Conservation (phyloP, 1,284 basidiomycete species). For the Ceratobasidium sp. region DNA sequence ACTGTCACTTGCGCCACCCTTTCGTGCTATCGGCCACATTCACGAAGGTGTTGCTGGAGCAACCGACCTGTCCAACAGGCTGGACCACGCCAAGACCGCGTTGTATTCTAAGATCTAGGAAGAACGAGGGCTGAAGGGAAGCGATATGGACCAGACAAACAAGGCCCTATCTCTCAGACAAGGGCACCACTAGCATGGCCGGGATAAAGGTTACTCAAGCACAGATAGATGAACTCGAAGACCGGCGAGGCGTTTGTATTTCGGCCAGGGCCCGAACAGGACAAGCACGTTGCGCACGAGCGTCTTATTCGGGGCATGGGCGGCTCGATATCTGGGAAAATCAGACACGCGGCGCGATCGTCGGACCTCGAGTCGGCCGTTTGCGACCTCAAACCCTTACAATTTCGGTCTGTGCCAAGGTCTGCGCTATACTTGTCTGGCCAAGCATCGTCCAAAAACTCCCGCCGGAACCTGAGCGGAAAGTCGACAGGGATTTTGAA, state of each 20-base stretch:
- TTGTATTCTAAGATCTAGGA: background rate
- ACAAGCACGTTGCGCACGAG: background rate
- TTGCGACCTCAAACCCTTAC: background rate
- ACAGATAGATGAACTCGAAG: no score
- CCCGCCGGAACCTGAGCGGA: background rate
- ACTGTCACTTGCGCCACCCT: no score
- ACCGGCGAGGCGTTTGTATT: background rate
- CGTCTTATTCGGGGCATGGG: background rate
- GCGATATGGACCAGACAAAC: background rate
- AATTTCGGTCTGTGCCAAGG: background rate
- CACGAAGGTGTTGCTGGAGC: no score
- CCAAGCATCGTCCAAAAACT: background rate
- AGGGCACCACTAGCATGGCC: background rate
- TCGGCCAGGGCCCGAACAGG: background rate
- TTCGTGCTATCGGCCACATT: no score
- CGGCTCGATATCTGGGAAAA: background rate
- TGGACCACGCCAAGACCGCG: no score
- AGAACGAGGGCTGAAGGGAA: no score
- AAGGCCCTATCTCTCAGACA: background rate
- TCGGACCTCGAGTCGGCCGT: background rate
- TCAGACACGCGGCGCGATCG: background rate
- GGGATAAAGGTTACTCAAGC: background rate
- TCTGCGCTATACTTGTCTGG: background rate
- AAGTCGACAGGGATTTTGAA: background rate
- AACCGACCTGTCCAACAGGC: no score